A percentile compares a stretch with the other conserved stretches of the same genome.
Conservation (phyloP, 2,329 filamentous ascomycete species). For the Aspergillus sp. region DNA sequence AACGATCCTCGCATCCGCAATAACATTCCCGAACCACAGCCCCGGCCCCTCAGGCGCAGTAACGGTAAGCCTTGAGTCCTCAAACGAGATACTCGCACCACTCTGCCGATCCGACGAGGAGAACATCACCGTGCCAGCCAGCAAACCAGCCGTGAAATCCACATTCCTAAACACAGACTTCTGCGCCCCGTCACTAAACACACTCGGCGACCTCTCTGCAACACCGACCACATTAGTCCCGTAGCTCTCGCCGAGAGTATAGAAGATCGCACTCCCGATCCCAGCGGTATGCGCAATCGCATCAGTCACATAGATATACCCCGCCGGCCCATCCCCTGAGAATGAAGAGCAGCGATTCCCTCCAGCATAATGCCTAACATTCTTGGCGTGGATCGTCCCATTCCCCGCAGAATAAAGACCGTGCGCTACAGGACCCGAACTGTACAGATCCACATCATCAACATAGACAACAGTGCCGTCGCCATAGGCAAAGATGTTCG, state of each 20-base stretch:
- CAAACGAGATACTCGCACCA: neutral
- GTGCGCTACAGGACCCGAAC: no score
- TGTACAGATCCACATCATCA: no score
- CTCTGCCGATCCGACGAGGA: slow-evolving; percentile 11
- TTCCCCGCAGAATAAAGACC: slow-evolving; percentile 35
- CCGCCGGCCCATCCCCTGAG: slow-evolving; percentile 31
- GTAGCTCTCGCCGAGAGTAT: slow-evolving; percentile 29
- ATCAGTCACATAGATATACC: slow-evolving; percentile 29
- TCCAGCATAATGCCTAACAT: slow-evolving; percentile 30
- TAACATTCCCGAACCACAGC: neutral
- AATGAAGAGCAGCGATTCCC: slow-evolving; percentile 33
- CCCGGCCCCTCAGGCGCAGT: neutral
- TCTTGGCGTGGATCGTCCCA: slow-evolving; percentile 25
- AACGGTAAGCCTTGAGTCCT: neutral
- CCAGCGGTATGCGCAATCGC: slow-evolving; percentile 30
- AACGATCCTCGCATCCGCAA: neutral
- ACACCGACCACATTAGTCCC: slow-evolving; percentile 26
- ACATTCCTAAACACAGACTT: slow-evolving; percentile 12
- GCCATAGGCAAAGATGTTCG: no score
- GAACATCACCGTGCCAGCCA: slow-evolving; percentile 29
- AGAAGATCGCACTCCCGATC: slow-evolving; percentile 33
- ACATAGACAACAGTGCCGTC: no score
- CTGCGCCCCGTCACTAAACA: slow-evolving; percentile 30
- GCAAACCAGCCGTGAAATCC: slow-evolving; percentile 26
- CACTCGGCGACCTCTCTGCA: slow-evolving; percentile 20